These are phyloP conservation scores for Malus hybrid DNA, from an alignment of 331 rosid genomes.

Conservation along the genomic window DNA sequence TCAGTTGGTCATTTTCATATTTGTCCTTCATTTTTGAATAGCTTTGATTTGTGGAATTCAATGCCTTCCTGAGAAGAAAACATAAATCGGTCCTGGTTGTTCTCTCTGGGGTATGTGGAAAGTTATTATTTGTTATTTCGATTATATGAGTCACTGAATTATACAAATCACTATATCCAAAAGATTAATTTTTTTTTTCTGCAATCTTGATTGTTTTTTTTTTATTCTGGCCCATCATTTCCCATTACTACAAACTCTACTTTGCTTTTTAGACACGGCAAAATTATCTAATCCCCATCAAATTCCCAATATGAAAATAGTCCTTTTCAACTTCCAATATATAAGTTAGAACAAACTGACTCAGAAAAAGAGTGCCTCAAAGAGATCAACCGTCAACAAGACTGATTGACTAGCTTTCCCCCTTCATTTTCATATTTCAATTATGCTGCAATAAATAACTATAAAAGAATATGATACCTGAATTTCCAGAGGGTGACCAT, in stretches of 20 bases:
- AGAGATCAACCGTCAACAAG: background rate
- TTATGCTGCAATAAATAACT: background rate
- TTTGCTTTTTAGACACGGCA: background rate
- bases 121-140: background rate
- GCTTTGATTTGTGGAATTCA: background rate
- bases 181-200: background rate
- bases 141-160: background rate
- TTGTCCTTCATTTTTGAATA: background rate
- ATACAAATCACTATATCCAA: background rate
- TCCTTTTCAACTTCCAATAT: background rate
- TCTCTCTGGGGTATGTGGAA: background rate
- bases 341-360: background rate
- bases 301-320: background rate
- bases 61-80: background rate
- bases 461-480: conserved; percentile 35
- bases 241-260: background rate
- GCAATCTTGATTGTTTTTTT: background rate
- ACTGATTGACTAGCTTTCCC: background rate
- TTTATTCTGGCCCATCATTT: background rate
- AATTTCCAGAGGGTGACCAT: conserved; percentile 87
- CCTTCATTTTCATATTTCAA: background rate
- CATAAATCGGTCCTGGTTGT: background rate
- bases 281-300: background rate
- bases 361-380: background rate
- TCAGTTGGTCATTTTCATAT: background rate